A percentile compares a stretch with the other conserved stretches of the same genome.
These are phyloP conservation scores for Retiboletus fuscus DNA, from an alignment of 1,284 basidiomycete genomes.

Conservation along the genomic window DNA sequence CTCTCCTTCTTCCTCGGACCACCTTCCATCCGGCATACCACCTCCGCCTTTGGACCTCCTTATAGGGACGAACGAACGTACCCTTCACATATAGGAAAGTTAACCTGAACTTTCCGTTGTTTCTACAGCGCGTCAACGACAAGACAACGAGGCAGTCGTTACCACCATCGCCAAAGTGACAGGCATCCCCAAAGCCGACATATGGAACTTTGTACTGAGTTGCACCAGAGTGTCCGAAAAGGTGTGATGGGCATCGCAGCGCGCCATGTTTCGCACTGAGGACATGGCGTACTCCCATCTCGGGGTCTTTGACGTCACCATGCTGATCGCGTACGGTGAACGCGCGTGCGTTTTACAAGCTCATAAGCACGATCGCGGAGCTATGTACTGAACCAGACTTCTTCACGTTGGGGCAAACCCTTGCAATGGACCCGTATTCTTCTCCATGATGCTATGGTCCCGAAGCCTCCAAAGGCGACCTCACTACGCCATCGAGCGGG, in stretches of 20 bases:
- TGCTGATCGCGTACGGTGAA: slow-evolving; percentile 43
- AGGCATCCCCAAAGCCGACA: slow-evolving; percentile 39
- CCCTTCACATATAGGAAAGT: too few relatives aligned
- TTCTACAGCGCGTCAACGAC: slow-evolving; percentile 41
- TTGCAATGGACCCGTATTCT: slow-evolving; percentile 40
- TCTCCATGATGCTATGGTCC: slow-evolving; percentile 37
- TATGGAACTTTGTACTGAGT: slow-evolving; percentile 36
- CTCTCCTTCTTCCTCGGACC: too few relatives aligned
- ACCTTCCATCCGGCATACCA: too few relatives aligned
- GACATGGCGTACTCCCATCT: slow-evolving; percentile 43
- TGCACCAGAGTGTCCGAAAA: slow-evolving; percentile 40
- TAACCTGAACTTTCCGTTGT: too few relatives aligned
- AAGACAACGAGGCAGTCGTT: slow-evolving; percentile 39
- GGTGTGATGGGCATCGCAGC: slow-evolving; percentile 43
- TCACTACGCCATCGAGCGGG: slow-evolving; percentile 19
- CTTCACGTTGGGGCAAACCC: slow-evolving; percentile 42
- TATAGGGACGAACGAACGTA: too few relatives aligned
- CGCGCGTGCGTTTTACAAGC: slow-evolving; percentile 40
- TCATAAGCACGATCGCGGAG: slow-evolving; percentile 33
- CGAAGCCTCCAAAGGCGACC: slow-evolving; percentile 24
- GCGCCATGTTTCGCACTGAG: slow-evolving; percentile 36
- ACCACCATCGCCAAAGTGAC: slow-evolving; percentile 33
- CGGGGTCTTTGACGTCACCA: slow-evolving; percentile 36
- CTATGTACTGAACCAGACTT: slow-evolving; percentile 38
- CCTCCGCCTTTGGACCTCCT: too few relatives aligned